Evolutionary conservation across 495 filamentous ascomycete species (phyloP).

Genomic region (Aspergillus nidulans): DNA sequence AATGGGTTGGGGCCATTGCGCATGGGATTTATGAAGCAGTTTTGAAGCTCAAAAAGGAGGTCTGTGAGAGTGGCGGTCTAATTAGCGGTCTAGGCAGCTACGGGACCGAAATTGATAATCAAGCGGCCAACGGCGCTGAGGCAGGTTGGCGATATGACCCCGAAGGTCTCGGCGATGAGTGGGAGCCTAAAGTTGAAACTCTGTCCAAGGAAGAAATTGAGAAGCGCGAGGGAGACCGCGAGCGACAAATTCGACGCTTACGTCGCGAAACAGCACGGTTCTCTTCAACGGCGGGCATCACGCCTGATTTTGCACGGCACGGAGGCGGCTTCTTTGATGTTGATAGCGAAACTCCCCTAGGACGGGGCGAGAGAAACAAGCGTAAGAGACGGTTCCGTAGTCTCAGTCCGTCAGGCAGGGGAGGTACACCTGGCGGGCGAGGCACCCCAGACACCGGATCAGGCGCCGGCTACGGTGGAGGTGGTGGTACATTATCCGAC

Average conservation of each 20-base stretch:
- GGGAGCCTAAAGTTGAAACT: slow-evolving; percentile 89
- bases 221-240: slow-evolving; percentile 90
- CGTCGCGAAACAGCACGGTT: slow-evolving; percentile 90
- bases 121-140: slow-evolving; percentile 69
- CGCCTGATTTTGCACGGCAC: slow-evolving; percentile 56
- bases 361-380: slow-evolving; percentile 82
- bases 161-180: slow-evolving; percentile 82
- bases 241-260: slow-evolving; percentile 80
- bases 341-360: slow-evolving; percentile 65
- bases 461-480: slow-evolving; percentile 59
- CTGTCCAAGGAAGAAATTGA: slow-evolving; percentile 96
- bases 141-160: slow-evolving; percentile 94
- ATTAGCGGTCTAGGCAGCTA: slow-evolving; percentile 65
- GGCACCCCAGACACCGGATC: slow-evolving; percentile 70
- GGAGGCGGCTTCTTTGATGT: slow-evolving; percentile 58
- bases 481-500: slow-evolving; percentile 68
- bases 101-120: slow-evolving; percentile 81
- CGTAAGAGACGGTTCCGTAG: slow-evolving; percentile 92
- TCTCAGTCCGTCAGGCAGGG: slow-evolving; percentile 66
- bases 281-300: slow-evolving; percentile 74
- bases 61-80: slow-evolving; percentile 81
- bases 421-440: slow-evolving; percentile 65
- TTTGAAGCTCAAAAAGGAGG: slow-evolving; percentile 89
- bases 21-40: slow-evolving; percentile 98
- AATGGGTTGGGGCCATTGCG: slow-evolving; percentile 91